Evolutionary conservation across 345 rosid genomes (phyloP).

Genomic region (Barbarea vulgaris): DNA sequence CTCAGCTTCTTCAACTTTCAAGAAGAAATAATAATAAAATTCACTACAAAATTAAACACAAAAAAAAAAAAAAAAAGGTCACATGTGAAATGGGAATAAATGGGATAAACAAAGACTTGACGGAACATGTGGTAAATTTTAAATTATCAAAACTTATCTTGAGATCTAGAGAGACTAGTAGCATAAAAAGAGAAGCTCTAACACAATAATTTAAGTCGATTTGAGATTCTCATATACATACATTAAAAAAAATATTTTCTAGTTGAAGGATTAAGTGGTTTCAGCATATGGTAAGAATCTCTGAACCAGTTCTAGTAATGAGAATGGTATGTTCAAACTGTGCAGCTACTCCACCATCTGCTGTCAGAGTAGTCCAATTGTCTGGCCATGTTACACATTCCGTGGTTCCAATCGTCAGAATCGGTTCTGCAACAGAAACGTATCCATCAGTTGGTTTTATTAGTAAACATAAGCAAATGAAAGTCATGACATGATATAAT

Average conservation of each 20-base stretch:
- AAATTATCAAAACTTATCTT: neutral
- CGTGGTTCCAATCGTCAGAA: slow-evolving; percentile 71
- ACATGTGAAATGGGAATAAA: neutral
- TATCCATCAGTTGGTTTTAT: neutral
- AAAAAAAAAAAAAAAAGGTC: neutral
- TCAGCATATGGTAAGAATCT: slow-evolving; percentile 72
- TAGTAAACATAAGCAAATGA: neutral
- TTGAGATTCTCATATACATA: no score
- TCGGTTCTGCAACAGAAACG: slow-evolving; percentile 63
- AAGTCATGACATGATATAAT: neutral
- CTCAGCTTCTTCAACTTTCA: slow-evolving; percentile 1
- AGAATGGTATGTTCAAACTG: slow-evolving; percentile 91
- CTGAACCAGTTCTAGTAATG: slow-evolving; percentile 84
- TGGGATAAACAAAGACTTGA: slow-evolving; percentile 2
- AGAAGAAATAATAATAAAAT: neutral
- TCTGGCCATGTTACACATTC: slow-evolving; percentile 87
- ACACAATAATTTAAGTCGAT: no score
- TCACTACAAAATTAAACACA: neutral
- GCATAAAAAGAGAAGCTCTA: no score
- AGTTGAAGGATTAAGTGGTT: neutral
- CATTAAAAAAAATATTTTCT: no score
- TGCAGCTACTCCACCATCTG: slow-evolving; percentile 79
- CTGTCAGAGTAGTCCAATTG: slow-evolving; percentile 85
- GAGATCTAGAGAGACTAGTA: neutral
- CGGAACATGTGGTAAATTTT: slow-evolving; percentile 2